Evolutionary conservation across 2,329 filamentous ascomycete genomes (phyloP), one percentile per base, ranked within the genome.

Genomic region (Phoma sp.): DNA sequence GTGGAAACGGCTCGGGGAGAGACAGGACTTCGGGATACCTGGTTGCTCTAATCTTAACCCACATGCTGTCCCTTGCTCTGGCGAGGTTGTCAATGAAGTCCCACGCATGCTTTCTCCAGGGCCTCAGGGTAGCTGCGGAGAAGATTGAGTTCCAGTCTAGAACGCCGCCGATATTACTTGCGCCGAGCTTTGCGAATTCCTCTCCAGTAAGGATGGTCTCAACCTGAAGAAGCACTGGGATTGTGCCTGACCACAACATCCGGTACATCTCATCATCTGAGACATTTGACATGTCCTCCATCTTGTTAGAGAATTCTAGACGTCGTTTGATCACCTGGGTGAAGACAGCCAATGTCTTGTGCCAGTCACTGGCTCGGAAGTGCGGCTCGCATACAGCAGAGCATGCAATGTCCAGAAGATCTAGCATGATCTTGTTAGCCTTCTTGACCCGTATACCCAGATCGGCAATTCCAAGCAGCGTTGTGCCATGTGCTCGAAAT

Each of bases 61-160:
- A 77, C 0, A 75, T 42, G 4, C 62, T 39, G 43, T 77, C 58
- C 41, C 74, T 66, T 7, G 58, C 60, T 54, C 59, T 59, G 25
- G 75, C 74, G 27, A 77, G 59, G 22, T 71, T 59, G 40, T 78
- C 72, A 1, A 77, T 38, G 46, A 78, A 77, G 4, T 45, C 62
- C 42, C 68, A 70, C 0, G 63, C 67, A n/a, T 29, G 23, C 6
- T 9, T 39, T 24, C 27, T 25, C 7, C 18, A 13, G 4, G 23
- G 9, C 6, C 10, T 27, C n/a, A 13, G 18, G 2, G 7, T 10
- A n/a, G 2, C 14, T 11, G 23, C 18, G 14, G 33, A 45, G 24
- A 7, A 18, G 18, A 36, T 27, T 3, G 5, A 44, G 4, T n/a
- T 8, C 29, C 29, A 45, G 13, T 32, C 45, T 1, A 67, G 23